Conservation (phyloP, 768 basidiomycete genomes). For the Baorangia bicolor region DNA sequence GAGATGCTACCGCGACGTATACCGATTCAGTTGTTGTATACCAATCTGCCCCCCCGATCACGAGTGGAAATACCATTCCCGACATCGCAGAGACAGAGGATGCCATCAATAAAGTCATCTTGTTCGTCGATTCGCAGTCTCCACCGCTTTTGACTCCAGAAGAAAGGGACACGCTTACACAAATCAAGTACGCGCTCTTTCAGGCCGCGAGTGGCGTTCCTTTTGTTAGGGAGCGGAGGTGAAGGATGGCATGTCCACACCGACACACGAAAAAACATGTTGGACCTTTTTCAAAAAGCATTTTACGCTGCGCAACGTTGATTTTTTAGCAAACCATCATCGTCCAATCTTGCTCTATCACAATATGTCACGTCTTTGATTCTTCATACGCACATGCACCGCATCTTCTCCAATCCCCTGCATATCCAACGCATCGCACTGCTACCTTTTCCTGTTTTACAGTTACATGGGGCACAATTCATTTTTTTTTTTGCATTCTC, state of each 20-base stretch:
- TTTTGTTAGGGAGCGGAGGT: constrained; percentile 36
- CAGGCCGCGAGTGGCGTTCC: constrained; percentile 41
- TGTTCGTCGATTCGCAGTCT: constrained; percentile 47
- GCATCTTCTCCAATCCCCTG: constrained; percentile 18
- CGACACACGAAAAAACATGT: background rate
- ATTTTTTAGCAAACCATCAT: constrained; percentile 13
- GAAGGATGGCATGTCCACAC: constrained; percentile 2
- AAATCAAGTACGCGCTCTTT: constrained; percentile 55
- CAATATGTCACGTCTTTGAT: constrained; percentile 13
- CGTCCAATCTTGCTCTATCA: constrained; percentile 12
- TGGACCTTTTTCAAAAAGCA: constrained; percentile 21
- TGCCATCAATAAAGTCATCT: constrained; percentile 52
- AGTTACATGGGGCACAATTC: constrained; percentile 16
- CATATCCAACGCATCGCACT: constrained; percentile 27
- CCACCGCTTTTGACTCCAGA: constrained; percentile 29
- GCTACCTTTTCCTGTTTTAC: constrained; percentile 14
- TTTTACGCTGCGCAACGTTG: constrained; percentile 11
- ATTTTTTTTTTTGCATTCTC: constrained; percentile 17
- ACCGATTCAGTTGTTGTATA: constrained; percentile 32
- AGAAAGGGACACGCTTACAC: constrained; percentile 42
- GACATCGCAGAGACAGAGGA: constrained; percentile 52
- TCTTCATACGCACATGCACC: constrained; percentile 22
- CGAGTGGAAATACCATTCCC: constrained; percentile 35
- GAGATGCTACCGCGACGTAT: constrained; percentile 25
- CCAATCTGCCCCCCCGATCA: constrained; percentile 32